Conservation (phyloP, 2,329 filamentous ascomycete species). For the Colletotrichum sp. region DNA sequence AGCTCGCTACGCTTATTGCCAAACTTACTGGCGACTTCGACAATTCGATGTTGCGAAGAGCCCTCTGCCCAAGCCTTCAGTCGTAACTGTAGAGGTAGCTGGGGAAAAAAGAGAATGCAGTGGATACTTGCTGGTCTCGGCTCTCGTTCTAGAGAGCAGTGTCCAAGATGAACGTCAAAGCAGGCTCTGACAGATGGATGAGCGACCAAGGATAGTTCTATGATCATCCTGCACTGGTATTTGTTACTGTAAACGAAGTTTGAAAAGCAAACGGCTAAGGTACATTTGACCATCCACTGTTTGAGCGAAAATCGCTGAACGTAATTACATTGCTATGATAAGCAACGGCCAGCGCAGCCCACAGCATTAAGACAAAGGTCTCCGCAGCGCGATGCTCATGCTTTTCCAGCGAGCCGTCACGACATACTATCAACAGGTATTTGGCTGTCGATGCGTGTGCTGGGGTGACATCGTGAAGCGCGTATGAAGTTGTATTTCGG, state of each 20-base stretch:
- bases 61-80: no score
- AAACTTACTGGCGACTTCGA: no score
- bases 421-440: fast-evolving
- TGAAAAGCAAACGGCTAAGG: background rate
- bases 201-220: background rate
- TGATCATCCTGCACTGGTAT: fast-evolving
- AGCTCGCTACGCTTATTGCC: no score
- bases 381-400: background rate
- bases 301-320: background rate
- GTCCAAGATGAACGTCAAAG: no score
- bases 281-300: background rate
- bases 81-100: no score
- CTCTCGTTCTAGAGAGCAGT: no score
- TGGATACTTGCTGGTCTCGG: no score
- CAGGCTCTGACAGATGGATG: background rate
- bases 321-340: no score
- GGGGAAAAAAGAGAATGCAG: no score
- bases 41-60: no score
- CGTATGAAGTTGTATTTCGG: background rate
- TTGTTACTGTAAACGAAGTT: fast-evolving
- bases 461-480: background rate
- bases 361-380: background rate
- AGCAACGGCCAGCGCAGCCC: no score
- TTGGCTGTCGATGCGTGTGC: fast-evolving
- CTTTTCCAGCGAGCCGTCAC: background rate